Conservation (phyloP, 345 rosid species). For the Eucalyptus victrix region DNA sequence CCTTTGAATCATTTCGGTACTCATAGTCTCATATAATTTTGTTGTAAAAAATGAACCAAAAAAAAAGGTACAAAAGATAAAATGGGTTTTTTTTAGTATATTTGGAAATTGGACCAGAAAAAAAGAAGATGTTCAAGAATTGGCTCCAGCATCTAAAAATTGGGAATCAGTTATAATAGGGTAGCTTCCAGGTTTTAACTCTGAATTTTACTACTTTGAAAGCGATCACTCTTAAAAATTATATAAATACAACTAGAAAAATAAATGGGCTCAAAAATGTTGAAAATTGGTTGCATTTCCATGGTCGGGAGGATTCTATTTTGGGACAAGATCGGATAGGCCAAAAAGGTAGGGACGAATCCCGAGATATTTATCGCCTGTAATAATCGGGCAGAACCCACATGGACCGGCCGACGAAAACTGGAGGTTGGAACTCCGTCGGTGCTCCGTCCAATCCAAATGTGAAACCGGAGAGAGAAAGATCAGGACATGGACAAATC, state of each 20-base stretch:
- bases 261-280: neutral
- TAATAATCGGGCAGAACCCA: neutral
- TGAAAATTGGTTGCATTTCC: neutral
- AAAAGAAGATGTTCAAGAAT: neutral
- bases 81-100: rapidly evolving
- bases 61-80: too few species aligned
- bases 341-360: neutral
- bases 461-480: too few species aligned
- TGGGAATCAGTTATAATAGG: rapidly evolving
- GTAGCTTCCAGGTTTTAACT: neutral
- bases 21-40: too few species aligned
- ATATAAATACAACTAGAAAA: too few species aligned
- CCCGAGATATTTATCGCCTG: neutral
- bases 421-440: rapidly evolving
- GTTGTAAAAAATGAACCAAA: too few species aligned
- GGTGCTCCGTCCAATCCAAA: neutral
- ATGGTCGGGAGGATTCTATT: neutral
- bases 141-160: rapidly evolving
- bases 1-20: too few species aligned
- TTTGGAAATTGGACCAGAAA: rapidly evolving
- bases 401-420: neutral
- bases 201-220: too few species aligned
- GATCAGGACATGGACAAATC: too few species aligned
- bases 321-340: neutral
- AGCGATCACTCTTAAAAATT: too few species aligned